Conservation (phyloP, 352 stramenopile species). For the Thraustotheca clavata region DNA sequence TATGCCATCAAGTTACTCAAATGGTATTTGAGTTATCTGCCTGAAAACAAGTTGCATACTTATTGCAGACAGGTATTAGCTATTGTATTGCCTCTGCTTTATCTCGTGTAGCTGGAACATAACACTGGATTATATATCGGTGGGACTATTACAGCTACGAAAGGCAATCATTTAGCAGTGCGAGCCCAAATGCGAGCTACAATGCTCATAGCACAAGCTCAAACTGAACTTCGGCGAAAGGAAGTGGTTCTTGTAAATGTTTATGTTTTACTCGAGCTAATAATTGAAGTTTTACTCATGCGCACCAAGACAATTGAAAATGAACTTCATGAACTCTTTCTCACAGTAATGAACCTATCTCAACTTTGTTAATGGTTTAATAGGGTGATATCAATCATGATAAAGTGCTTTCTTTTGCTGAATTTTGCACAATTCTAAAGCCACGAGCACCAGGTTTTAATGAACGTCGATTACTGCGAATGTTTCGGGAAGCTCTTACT, state of each 20-base stretch:
- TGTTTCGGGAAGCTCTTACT: conserved; percentile 70
- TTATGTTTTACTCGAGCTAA: conserved; percentile 14
- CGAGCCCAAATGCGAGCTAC: conserved; percentile 58
- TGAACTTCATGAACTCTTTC: conserved; percentile 8
- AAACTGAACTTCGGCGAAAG: neutral
- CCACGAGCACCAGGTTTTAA: conserved; percentile 47
- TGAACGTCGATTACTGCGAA: conserved; percentile 55
- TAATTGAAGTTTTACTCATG: conserved; percentile 16
- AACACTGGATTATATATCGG: conserved; percentile 54
- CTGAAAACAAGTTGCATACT: conserved; percentile 38
- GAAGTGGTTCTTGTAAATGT: conserved; percentile 23
- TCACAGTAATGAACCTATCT: neutral
- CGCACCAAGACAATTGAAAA: conserved; percentile 16
- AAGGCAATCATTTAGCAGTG: conserved; percentile 55
- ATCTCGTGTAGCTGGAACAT: conserved; percentile 45
- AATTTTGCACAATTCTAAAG: conserved; percentile 61
- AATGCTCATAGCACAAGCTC: conserved; percentile 42
- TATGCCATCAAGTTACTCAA: conserved; percentile 46
- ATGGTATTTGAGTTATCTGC: conserved; percentile 55
- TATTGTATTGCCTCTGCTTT: neutral
- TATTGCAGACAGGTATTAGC: conserved; percentile 52
- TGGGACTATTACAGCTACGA: conserved; percentile 36
- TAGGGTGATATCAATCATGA: conserved; percentile 67
- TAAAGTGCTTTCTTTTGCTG: conserved; percentile 51
- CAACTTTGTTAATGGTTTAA: no score